phyloP scores from a whole-genome alignment of 768 basidiomycete genomes.

The Leccinum obscurum region DNA sequence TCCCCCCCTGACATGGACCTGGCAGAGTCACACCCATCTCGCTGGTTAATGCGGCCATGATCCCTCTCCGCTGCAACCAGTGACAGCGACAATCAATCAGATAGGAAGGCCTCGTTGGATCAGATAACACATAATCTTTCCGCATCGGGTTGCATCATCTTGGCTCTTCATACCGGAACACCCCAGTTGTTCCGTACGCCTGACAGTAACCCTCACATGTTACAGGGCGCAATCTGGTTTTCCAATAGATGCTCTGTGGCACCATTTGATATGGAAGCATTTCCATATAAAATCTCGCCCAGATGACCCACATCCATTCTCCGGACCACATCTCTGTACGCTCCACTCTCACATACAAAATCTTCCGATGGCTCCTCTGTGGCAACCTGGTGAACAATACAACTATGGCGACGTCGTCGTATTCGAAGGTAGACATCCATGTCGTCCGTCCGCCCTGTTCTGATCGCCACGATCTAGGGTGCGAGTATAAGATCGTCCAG shows the following conservation, averaged over 20 bases:
- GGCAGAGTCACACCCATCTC: background rate
- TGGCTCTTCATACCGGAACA: conserved; percentile 2
- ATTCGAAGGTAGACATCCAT: conserved; percentile 48
- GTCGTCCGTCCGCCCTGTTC: background rate
- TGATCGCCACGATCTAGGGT: conserved; percentile 33
- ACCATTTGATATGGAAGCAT: conserved; percentile 6
- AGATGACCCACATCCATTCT: background rate
- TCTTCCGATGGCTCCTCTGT: conserved; percentile 42
- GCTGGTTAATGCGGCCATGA: background rate
- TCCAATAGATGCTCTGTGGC: conserved; percentile 11
- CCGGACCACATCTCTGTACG: conserved; percentile 7
- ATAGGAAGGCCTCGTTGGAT: conserved; percentile 16
- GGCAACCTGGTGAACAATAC: conserved; percentile 69
- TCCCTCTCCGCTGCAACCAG: background rate
- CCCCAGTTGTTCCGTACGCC: background rate
- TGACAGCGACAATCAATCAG: background rate
- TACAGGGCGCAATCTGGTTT: background rate
- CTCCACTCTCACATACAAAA: conserved; percentile 2
- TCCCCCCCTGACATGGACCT: background rate
- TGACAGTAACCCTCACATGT: background rate
- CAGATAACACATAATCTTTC: conserved; percentile 25
- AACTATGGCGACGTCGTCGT: conserved; percentile 51
- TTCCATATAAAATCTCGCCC: conserved; percentile 23
- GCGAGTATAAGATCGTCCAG: conserved; percentile 69
- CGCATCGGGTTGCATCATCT: conserved; percentile 10